A percentile compares a stretch with the other conserved stretches of the same genome.
These are phyloP conservation scores for Crassisporium funariophilum DNA, from an alignment of 768 basidiomycete genomes.

Conservation along the genomic window DNA sequence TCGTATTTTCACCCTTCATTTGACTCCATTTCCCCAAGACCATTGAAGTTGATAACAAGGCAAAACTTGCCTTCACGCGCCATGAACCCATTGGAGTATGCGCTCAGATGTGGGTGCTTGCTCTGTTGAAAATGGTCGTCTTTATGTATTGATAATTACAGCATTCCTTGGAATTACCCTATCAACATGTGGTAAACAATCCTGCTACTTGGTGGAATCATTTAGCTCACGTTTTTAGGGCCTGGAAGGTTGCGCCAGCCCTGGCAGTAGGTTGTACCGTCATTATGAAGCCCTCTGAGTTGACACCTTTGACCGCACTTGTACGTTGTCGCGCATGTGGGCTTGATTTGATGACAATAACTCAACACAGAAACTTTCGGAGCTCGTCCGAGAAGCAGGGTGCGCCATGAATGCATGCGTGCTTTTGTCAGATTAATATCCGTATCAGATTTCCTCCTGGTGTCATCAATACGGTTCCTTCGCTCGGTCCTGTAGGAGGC, in stretches of 20 bases:
- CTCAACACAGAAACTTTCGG: conserved; percentile 68
- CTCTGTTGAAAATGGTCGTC: not conserved
- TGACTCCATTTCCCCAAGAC: too few relatives aligned
- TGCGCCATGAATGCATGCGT: conserved; percentile 32
- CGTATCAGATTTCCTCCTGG: conserved; percentile 79
- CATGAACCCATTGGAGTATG: conserved; percentile 95
- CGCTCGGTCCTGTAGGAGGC: conserved; percentile 80
- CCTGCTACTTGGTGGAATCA: not conserved
- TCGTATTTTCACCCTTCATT: too few relatives aligned
- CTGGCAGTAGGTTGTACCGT: conserved; percentile 91
- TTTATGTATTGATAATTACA: conserved; percentile 28
- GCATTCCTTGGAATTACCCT: conserved; percentile 94
- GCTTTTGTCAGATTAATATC: conserved; percentile 10
- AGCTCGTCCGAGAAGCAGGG: conserved; percentile 85
- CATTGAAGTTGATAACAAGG: conserved; percentile 78
- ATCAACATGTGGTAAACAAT: conserved; percentile 75
- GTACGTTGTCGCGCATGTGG: conserved; percentile 38
- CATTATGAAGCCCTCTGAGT: conserved; percentile 93
- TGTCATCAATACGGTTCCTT: conserved; percentile 87
- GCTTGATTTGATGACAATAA: not conserved
- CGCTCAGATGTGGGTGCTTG: conserved; percentile 74
- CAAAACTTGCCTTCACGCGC: conserved; percentile 82
- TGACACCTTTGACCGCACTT: conserved; percentile 82
- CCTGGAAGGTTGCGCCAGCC: conserved; percentile 94
- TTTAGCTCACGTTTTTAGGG: conserved; percentile 38